phyloP scores from a whole-genome alignment of 2,329 filamentous ascomycete species.

The Beauveria asiatica region DNA sequence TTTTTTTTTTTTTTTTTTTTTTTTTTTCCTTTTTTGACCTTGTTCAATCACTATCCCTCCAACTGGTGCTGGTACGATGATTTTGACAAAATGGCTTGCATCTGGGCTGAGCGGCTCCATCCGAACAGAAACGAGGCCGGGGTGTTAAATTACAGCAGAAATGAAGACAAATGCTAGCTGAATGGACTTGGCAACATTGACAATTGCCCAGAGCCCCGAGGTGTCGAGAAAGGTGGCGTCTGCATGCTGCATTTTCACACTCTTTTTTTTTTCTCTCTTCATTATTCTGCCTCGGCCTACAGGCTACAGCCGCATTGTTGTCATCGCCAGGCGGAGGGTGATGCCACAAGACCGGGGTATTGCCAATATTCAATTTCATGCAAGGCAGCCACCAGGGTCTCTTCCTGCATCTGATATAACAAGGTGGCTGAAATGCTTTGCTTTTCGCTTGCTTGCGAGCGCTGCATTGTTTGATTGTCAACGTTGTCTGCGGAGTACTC shows the following conservation, averaged over 20 bases:
- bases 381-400: conserved; percentile 1
- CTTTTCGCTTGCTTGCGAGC: not conserved
- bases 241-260: too few species aligned
- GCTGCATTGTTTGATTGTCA: too few species aligned
- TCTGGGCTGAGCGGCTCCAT: not conserved
- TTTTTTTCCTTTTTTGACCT: too few species aligned
- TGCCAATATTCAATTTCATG: not conserved
- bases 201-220: too few species aligned
- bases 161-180: not conserved
- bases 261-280: too few species aligned
- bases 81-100: not conserved
- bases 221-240: too few species aligned
- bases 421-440: not conserved
- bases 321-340: not conserved
- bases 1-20: too few species aligned
- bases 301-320: not conserved
- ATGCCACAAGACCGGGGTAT: not conserved
- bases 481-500: not conserved
- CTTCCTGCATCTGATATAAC: not conserved
- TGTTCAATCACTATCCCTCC: not conserved
- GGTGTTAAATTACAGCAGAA: not conserved
- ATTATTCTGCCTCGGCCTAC: not conserved
- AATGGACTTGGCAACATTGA: not conserved
- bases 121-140: not conserved
- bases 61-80: not conserved